These are phyloP conservation scores for Psidium guajava DNA, from an alignment of 345 rosid species.

Conservation along the genomic window DNA sequence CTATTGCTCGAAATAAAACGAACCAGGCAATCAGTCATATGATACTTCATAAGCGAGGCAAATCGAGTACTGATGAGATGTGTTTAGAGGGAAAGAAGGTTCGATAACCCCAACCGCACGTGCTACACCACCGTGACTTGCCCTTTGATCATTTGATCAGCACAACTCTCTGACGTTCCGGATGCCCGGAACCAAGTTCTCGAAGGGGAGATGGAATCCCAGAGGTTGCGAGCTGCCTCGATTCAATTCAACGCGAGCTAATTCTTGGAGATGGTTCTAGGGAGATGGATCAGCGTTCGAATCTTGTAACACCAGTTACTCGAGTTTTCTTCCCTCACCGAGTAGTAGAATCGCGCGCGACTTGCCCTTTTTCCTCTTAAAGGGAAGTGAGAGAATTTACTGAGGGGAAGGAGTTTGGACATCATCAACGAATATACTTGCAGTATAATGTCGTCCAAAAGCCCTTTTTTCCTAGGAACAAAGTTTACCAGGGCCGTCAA, in stretches of 20 bases:
- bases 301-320: background rate
- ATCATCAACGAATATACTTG: background rate
- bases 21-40: background rate
- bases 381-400: background rate
- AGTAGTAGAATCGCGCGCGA: background rate
- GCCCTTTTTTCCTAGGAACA: background rate
- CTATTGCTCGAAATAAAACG: background rate
- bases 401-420: background rate
- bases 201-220: constrained; percentile 42
- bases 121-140: constrained; percentile 27
- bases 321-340: background rate
- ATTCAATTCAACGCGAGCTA: constrained; percentile 20
- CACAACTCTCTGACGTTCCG: constrained; percentile 40
- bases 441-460: background rate
- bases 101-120: constrained; percentile 5
- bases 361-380: background rate
- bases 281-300: constrained; percentile 5
- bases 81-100: constrained; percentile 31
- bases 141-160: constrained; percentile 18
- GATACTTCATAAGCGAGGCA: background rate
- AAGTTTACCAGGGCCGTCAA: background rate
- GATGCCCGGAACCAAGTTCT: constrained; percentile 24
- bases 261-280: constrained; percentile 28
- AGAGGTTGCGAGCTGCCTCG: constrained; percentile 17
- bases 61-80: constrained; percentile 6